Evolutionary conservation across 768 basidiomycete genomes (phyloP), one percentile per base, ranked within the genome.

Genomic region (Serendipita sp.): DNA sequence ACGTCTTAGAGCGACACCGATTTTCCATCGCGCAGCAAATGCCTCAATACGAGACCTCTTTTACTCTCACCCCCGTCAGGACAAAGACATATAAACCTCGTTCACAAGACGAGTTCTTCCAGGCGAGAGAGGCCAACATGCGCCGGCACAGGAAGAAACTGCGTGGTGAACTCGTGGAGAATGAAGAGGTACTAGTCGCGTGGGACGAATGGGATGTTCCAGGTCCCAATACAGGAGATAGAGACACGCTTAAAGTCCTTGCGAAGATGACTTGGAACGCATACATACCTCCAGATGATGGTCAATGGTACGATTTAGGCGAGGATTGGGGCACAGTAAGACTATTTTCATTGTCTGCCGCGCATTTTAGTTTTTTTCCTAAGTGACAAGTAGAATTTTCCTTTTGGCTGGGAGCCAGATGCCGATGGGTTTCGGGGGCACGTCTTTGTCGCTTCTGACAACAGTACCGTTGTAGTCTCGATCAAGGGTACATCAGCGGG

Each of bases 351-450:
- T 23, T 23, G 23, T 23, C 23, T 23, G 23, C 23, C 23, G 23
- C 23, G 23, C 23, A 23, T 23, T 23, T 23, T 1, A 34, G 50
- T 64, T 18, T 44, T 27, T 48, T 43, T 18, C 23, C 23, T 23
- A 23, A 23, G 23, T 23, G 23, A 23, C 23, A 23, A 23, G 23
- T 66, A 88, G 83, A 81, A 78, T 33, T 76, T 77, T 33, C 88
- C 93, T 0, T 86, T 92, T 68, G 95, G 95, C 11, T 97, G 94
- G 93, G 83, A 87, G 67, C 85, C 88, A 0, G 81, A 86, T 29
- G 84, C 84, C n/a, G 90, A 96, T 71, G 92, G 93, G 0, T 81
- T 97, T 66, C 81, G 95, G 50, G 95, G 95, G 0, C 93, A 97
- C 69, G 75, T 98, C 23, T 96, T 95, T 68, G 88, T 86, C n/a